Base-by-base conservation (phyloP, 2,329 filamentous ascomycete genomes). In the Sphaerulina musiva region DNA sequence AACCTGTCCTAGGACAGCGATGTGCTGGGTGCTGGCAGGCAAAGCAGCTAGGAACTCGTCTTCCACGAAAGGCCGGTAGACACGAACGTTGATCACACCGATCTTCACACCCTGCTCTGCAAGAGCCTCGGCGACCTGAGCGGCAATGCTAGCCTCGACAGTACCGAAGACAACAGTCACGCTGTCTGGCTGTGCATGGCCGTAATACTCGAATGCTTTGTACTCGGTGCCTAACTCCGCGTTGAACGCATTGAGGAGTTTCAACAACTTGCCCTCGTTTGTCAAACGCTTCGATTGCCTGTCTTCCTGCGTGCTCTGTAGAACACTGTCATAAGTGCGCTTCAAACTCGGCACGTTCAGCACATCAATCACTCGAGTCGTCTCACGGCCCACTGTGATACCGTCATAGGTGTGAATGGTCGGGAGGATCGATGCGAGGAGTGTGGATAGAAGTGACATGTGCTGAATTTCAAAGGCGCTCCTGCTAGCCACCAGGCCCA, bases 61-160 rank as follows among this genome's bases (percentile, higher is more conserved):
- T 74, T 98, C 93, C 32, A 93, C 83, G 67, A 98, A 97, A 12
- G 93, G 93, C 42, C 92, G 84, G 78, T 97, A 98, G 52, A 98
- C 80, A 60, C 93, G 87, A 45, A 97, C 92, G 65, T 89, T 92
- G 71, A 98, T 79, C 39, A 92, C 86, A 64, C 93, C 93, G 57
- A 96, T 81, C 74, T 85, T 89, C 68, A 81, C 80, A 60, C 86
- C 90, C 59, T 85, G 80, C 59, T 81, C 79, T 31, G 87, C 81
- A 45, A 97, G 77, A 40, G 84, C 83, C 42, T 78, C 77, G 9
- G 89, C 84, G 50, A 95, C 82, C 73, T 96, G 89, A 61, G 86
- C 84, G 54, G 89, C 84, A 57, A 97, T 76, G 64, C 93, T 90
- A 11, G 88, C 83, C 76, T 98, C 93, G 4, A 91, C 83, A 56